A percentile compares a stretch with the other conserved stretches of the same genome.
Conservation (phyloP, 2,329 filamentous ascomycete genomes). For the Ploettnerulaceae sp. region DNA sequence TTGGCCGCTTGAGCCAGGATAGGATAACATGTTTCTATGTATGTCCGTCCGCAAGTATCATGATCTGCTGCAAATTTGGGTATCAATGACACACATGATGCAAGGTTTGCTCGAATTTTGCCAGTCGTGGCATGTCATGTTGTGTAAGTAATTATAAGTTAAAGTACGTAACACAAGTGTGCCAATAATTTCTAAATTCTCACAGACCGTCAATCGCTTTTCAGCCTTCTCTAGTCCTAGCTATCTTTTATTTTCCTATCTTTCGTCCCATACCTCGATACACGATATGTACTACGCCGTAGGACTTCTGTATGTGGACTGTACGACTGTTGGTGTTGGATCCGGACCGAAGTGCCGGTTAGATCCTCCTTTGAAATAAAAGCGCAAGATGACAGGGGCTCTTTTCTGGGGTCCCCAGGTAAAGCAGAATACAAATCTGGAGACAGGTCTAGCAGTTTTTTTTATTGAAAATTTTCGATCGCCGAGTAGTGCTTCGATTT, state of each 20-base stretch:
- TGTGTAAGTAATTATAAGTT: too few relatives aligned
- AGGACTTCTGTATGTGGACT: slow-evolving; percentile 4
- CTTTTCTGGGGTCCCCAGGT: slow-evolving; percentile 6
- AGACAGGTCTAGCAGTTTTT: background rate
- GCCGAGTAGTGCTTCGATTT: background rate
- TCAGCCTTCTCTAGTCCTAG: background rate
- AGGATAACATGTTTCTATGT: too few relatives aligned
- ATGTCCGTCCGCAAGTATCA: slow-evolving; percentile 1
- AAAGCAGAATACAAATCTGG: background rate
- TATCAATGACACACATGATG: background rate
- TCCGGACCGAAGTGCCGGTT: slow-evolving; percentile 6
- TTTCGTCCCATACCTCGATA: background rate
- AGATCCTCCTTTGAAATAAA: background rate
- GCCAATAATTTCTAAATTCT: background rate
- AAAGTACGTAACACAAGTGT: background rate
- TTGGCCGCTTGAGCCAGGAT: too few relatives aligned
- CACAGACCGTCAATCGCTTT: background rate
- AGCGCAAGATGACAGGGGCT: slow-evolving; percentile 1
- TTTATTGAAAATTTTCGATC: background rate
- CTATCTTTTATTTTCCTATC: background rate
- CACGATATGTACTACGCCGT: slow-evolving; percentile 6
- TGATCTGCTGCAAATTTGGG: slow-evolving; percentile 2
- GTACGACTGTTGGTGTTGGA: slow-evolving; percentile 1
- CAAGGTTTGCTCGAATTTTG: background rate
- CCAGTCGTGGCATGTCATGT: too few relatives aligned